Evolutionary conservation across 345 rosid species (phyloP).

Genomic region (Salix dunnii): DNA sequence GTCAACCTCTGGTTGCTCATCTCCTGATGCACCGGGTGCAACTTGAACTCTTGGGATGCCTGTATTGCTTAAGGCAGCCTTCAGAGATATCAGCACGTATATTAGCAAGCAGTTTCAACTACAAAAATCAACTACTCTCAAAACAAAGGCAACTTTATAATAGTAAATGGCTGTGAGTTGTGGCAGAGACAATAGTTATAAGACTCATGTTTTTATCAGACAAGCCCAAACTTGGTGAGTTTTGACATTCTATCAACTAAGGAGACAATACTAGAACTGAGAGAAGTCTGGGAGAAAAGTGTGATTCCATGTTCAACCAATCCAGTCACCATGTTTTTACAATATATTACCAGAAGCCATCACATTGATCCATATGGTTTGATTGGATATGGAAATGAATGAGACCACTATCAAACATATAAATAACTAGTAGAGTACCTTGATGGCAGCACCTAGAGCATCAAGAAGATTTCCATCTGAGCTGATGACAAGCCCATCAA

Average conservation of each 20-base stretch:
- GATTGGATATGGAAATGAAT: neutral
- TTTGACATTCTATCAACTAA: neutral
- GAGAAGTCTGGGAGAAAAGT: neutral
- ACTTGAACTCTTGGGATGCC: slow-evolving; percentile 77
- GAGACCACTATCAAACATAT: neutral
- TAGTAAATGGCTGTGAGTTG: too few relatives aligned
- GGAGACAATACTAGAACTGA: neutral
- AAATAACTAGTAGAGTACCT: slow-evolving; percentile 35
- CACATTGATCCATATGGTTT: neutral
- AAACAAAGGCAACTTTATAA: neutral
- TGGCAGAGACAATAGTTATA: neutral
- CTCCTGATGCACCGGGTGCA: slow-evolving; percentile 46
- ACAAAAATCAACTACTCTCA: neutral
- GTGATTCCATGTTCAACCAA: neutral
- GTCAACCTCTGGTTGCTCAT: slow-evolving; percentile 87
- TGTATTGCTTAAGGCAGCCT: slow-evolving; percentile 95
- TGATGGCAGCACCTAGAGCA: slow-evolving; percentile 78
- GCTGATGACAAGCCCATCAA: slow-evolving; percentile 81
- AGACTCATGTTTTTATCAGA: neutral
- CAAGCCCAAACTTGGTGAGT: neutral
- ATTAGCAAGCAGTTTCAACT: neutral
- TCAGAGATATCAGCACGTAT: slow-evolving; percentile 14
- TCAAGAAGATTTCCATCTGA: slow-evolving; percentile 83
- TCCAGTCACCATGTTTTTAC: neutral
- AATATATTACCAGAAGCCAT: neutral